These are phyloP conservation scores for Starmerella asiatica DNA, from an alignment of 805 yeast genomes.

Conservation along the genomic window DNA sequence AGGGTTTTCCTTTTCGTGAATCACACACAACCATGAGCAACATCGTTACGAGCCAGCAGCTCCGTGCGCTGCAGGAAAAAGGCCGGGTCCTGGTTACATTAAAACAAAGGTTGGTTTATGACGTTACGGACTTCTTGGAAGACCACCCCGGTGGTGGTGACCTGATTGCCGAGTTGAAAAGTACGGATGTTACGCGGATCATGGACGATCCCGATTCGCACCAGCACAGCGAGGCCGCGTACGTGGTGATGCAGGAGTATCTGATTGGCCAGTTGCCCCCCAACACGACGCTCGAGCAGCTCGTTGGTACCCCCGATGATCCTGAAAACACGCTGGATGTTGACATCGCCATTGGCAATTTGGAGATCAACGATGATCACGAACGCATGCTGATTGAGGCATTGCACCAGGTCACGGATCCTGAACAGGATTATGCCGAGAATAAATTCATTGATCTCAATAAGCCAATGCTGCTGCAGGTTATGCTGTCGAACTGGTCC, in stretches of 20 bases:
- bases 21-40: slow-evolving; percentile 9
- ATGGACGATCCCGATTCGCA: slow-evolving; percentile 63
- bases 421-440: slow-evolving; percentile 48
- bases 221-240: slow-evolving; percentile 72
- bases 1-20: too few relatives aligned
- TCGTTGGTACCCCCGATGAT: slow-evolving; percentile 36
- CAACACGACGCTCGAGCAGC: slow-evolving; percentile 37
- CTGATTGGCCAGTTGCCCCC: slow-evolving; percentile 55
- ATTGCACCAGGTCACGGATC: slow-evolving; percentile 69
- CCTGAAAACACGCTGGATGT: slow-evolving; percentile 44
- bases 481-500: slow-evolving; percentile 57
- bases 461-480: slow-evolving; percentile 70
- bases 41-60: slow-evolving; percentile 7
- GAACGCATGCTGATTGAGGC: slow-evolving; percentile 22
- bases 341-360: slow-evolving; percentile 35
- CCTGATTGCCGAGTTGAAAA: slow-evolving; percentile 33
- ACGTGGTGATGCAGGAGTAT: slow-evolving; percentile 71
- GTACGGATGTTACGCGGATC: slow-evolving; percentile 44
- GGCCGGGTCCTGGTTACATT: slow-evolving; percentile 55
- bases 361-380: slow-evolving; percentile 14
- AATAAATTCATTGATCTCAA: slow-evolving; percentile 80
- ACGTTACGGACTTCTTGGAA: slow-evolving; percentile 59
- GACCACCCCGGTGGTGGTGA: slow-evolving; percentile 64
- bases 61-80: slow-evolving; percentile 13
- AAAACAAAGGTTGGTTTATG: slow-evolving; percentile 65